Evolutionary conservation across 2,329 filamentous ascomycete species (phyloP), one percentile per base, ranked within the genome.

Genomic region (Fusarium annulatum): DNA sequence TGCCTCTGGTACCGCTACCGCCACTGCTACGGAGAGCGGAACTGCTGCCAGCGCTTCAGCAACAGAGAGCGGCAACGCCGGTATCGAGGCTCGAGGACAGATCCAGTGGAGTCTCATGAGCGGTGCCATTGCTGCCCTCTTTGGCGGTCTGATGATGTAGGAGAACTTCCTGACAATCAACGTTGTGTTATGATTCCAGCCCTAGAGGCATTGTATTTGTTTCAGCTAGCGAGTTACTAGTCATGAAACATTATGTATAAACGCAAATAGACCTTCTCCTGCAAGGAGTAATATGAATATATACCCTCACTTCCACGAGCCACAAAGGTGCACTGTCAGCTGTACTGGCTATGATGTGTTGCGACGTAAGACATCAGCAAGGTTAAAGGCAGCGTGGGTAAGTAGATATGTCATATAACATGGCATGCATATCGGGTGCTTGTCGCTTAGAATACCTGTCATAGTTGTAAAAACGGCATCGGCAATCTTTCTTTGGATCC

Each of bases 41-140:
- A 61, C 53, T 19, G 55, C 61, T 28, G 59, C 59, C 28, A 52
- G 55, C 30, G 64, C 66, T 26, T 45, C 66, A 10, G 59, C 65
- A 39, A 69, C 56, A 36, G 69, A 34, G 41, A 43, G n/a, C 39
- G 64, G 76, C 4, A 75, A 68, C 33, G 76, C 76, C 19, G 76
- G 76, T 33, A 38, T 73, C 1, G 67, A 66, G 34, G 39, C 71
- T 12, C 53, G 62, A 21, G 76, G 76, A 26, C 74, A 78, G 49
- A 71, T 77, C 26, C 76, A 74, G n/a, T 77, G 76, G 76, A 74
- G 74, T 41, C 65, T 77, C 14, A 77, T 77, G 76, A 74, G 61
- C 38, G 14, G 67, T 18, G 67, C 74, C 12, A 56, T 78, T 71
- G 70, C 76, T 8, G 76, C 67, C 9, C 56, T 77, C 42, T 49